Conservation (phyloP, 1,284 basidiomycete genomes). For the Apiotrichum laibachii region DNA sequence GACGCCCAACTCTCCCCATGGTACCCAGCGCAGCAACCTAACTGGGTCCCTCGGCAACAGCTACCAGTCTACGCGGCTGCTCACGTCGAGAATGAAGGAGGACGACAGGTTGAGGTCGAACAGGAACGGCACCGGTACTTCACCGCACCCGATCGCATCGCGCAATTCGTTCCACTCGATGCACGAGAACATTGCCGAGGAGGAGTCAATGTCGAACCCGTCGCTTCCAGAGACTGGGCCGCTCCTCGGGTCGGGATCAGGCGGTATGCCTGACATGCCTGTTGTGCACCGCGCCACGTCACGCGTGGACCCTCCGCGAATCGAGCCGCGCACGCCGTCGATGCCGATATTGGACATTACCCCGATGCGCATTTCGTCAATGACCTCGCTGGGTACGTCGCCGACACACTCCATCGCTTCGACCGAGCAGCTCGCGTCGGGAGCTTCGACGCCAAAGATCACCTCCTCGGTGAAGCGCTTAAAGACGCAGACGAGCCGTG, state of each 20-base stretch:
- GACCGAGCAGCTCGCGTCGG: conserved; percentile 22
- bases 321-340: conserved; percentile 12
- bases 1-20: not conserved
- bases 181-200: conserved; percentile 9
- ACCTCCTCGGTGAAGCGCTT: conserved; percentile 37
- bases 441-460: conserved; percentile 38
- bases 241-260: not conserved
- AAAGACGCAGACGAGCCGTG: conserved; percentile 39
- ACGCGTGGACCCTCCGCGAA: not conserved
- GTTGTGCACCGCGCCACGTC: not conserved
- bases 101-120: conserved; percentile 12
- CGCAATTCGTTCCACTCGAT: conserved; percentile 8
- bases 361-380: conserved; percentile 10
- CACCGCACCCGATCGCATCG: conserved; percentile 6
- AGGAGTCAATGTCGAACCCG: conserved; percentile 13
- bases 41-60: conserved; percentile 25
- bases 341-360: not conserved
- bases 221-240: conserved; percentile 8
- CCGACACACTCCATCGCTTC: conserved; percentile 16
- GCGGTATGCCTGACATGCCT: conserved; percentile 20
- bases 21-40: not conserved
- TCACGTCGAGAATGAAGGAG: conserved; percentile 26
- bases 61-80: conserved; percentile 40
- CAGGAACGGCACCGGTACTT: not conserved
- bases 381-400: conserved; percentile 11